A percentile compares a stretch with the other conserved stretches of the same genome.
Conservation (phyloP, 306 rosid genomes). For the Chamaecrista fasciculata region DNA sequence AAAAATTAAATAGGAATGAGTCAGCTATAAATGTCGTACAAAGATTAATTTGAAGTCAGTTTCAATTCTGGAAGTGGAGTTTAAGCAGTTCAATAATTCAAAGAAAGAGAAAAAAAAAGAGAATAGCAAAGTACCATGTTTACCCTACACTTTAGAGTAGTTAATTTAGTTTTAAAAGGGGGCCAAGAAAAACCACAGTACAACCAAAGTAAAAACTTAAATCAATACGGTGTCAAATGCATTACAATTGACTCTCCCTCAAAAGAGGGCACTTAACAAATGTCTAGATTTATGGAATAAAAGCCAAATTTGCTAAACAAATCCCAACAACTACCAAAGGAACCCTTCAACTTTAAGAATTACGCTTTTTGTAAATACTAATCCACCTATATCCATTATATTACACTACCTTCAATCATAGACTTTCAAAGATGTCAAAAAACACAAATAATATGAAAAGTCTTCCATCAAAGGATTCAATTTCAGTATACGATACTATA, state of each 20-base stretch:
- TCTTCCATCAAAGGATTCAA: neutral
- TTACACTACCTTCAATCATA: too few relatives aligned
- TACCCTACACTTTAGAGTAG: neutral
- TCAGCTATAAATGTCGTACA: neutral
- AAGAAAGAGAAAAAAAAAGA: neutral
- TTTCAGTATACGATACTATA: neutral
- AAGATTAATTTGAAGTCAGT: neutral
- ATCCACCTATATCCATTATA: too few relatives aligned
- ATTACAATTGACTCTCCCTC: neutral
- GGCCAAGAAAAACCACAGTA: neutral
- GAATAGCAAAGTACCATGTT: neutral
- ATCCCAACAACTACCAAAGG: neutral
- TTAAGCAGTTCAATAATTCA: neutral
- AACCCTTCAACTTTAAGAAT: neutral
- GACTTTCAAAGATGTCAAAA: slow-evolving; percentile 7
- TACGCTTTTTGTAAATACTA: too few relatives aligned
- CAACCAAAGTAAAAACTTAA: neutral
- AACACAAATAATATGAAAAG: neutral
- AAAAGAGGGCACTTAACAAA: neutral
- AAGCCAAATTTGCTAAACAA: neutral
- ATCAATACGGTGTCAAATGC: neutral
- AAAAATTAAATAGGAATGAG: neutral
- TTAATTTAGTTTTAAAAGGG: neutral
- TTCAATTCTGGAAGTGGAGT: neutral
- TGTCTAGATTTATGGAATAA: neutral